Evolutionary conservation across 768 basidiomycete species (phyloP), one percentile per base, ranked within the genome.

Genomic region (Suillus occidentalis): DNA sequence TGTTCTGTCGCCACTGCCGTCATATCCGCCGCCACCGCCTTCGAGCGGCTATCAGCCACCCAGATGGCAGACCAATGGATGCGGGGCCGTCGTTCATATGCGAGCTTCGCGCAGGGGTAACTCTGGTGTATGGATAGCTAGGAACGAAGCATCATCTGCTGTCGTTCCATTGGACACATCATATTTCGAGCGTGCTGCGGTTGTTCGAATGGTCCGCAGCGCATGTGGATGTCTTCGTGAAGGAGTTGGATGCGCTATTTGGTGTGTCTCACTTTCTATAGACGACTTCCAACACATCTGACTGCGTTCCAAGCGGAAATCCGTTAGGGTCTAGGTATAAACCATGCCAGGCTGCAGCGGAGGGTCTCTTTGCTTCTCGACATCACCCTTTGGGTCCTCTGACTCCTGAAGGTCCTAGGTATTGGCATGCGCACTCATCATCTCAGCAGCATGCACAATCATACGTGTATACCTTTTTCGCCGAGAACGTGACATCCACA

Each of bases 201-300:
- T 82, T 20, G 80, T 83, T 45, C 82, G 82, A 72, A 83, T 85
- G 72, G 77, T 83, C 63, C 79, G 78, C 66, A 85, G 83, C 66
- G 76, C 84, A 3, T 91, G 89, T 68, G 88, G 89, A 16, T 91
- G 89, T 69, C 72, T 86, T 45, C 82, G 86, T 40, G 88, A 90
- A 73, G 89, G 88, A 6, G 79, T 91, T 12, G 89, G 87, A 22
- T 91, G 89, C 75, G 80, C 83, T 3, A 80, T 80, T 53, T 89
- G 87, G 86, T 82, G 61, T 71, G 82, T 75, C 25, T 18, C 37
- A 5, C 58, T 7, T 42, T 58, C 4, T 58, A 25, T 2, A 28
- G 1, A 42, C 50, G 61, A n/a, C 61, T 63, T n/a, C 25, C 36
- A 55, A 20, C 59, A 28, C 31, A 57, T 53, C 69, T 73, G 47